A percentile compares a stretch with the other conserved stretches of the same genome.
These are phyloP conservation scores for Piper longum DNA, from an alignment of 164 flowering plant species.

Conservation along the genomic window DNA sequence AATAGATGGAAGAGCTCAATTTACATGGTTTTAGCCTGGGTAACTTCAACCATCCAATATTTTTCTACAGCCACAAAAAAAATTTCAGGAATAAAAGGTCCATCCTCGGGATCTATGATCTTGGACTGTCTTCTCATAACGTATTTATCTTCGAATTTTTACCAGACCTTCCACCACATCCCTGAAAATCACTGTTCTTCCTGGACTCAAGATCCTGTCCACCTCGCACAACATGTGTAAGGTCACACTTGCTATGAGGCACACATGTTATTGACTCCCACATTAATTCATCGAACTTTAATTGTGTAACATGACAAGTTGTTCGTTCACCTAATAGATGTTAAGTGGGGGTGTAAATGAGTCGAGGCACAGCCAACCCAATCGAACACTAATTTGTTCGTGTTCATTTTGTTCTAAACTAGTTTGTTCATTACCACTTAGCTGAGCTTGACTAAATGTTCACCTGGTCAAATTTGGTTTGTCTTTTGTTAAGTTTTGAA, in stretches of 20 bases:
- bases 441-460: too few species aligned
- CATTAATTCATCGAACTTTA: too few species aligned
- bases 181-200: constrained; percentile 83
- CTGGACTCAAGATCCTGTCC: constrained; percentile 94
- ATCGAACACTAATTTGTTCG: too few species aligned
- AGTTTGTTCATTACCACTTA: too few species aligned
- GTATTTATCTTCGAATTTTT: constrained; percentile 55
- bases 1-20: neutral
- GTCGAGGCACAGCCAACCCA: too few species aligned
- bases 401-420: too few species aligned
- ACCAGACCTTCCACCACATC: constrained; percentile 72
- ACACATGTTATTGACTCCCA: neutral
- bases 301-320: too few species aligned
- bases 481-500: too few species aligned
- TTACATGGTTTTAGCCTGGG: constrained; percentile 2
- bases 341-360: too few species aligned
- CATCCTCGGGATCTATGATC: constrained; percentile 79
- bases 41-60: constrained; percentile 72
- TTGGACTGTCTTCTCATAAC: constrained; percentile 89
- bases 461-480: too few species aligned
- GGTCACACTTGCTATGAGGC: constrained; percentile 56
- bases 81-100: constrained; percentile 89
- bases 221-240: constrained; percentile 81
- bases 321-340: too few species aligned
- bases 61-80: constrained; percentile 75